These are phyloP conservation scores for Microstegium vimineum DNA, from an alignment of 176 grass and related monocot species.

Conservation along the genomic window DNA sequence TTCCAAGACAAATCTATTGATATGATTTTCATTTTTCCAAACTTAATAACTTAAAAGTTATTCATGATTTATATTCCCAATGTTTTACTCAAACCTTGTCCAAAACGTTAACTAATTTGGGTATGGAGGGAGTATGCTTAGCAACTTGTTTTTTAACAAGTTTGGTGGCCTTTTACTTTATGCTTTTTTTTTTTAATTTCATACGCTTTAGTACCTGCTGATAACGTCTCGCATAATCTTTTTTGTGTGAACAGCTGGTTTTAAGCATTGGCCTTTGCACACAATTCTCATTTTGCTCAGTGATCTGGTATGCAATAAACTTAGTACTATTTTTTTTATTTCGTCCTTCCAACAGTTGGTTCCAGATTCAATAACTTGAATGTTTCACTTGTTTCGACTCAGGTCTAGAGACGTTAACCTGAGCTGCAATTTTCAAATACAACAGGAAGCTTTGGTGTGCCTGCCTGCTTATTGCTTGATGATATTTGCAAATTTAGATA, in stretches of 20 bases:
- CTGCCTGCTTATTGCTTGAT: background rate
- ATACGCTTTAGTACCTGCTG: background rate
- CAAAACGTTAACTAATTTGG: no score
- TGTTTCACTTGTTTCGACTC: background rate
- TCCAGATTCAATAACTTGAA: background rate
- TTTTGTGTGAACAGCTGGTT: background rate
- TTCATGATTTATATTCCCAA: no score
- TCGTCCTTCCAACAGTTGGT: background rate
- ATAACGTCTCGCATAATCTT: background rate
- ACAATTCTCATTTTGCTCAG: background rate
- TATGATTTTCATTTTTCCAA: no score
- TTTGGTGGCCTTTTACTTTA: background rate
- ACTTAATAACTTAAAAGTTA: no score
- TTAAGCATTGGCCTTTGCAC: background rate
- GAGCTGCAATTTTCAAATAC: background rate
- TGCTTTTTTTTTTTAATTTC: background rate
- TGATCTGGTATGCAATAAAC: background rate
- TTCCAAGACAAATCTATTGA: no score
- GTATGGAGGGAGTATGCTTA: no score
- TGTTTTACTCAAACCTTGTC: no score
- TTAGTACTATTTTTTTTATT: background rate
- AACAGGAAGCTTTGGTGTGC: slow-evolving; percentile 16
- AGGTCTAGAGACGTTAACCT: slow-evolving; percentile 22
- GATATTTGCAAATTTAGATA: background rate
- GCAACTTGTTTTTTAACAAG: background rate